phyloP scores from a whole-genome alignment of 148 eudicot species.

The Limonium bicolor region DNA sequence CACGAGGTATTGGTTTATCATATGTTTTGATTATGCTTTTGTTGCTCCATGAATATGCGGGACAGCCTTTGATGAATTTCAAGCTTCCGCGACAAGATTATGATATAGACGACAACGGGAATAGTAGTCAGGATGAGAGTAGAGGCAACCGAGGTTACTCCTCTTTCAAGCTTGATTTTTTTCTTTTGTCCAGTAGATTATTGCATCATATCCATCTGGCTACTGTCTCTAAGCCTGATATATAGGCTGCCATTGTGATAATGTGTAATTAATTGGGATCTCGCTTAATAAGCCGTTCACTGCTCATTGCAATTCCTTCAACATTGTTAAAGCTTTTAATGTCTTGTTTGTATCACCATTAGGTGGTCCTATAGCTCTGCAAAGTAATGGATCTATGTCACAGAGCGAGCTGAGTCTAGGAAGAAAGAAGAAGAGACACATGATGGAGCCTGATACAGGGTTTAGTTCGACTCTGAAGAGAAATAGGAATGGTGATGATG shows the following conservation, averaged over 20 bases:
- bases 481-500: slow-evolving; percentile 49
- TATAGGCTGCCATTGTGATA: too few species aligned
- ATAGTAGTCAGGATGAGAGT: slow-evolving; percentile 94
- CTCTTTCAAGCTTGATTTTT: too few species aligned
- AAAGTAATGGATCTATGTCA: slow-evolving; percentile 47
- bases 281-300: too few species aligned
- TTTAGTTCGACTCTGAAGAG: slow-evolving; percentile 18
- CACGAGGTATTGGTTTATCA: background rate
- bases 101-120: slow-evolving; percentile 68
- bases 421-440: slow-evolving; percentile 25
- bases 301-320: too few species aligned
- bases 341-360: slow-evolving; percentile 11
- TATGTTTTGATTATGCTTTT: too few species aligned
- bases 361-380: slow-evolving; percentile 38
- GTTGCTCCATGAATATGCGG: background rate
- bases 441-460: slow-evolving; percentile 6
- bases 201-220: too few species aligned
- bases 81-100: slow-evolving; percentile 70
- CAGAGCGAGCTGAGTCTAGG: slow-evolving; percentile 26
- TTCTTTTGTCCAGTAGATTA: too few species aligned
- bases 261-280: too few species aligned
- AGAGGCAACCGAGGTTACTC: slow-evolving; percentile 76
- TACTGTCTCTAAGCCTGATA: too few species aligned
- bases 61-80: slow-evolving; percentile 90
- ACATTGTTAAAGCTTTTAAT: too few species aligned